Base-by-base conservation (phyloP, 2,329 filamentous ascomycete genomes). In the Claviceps lovelessii region DNA sequence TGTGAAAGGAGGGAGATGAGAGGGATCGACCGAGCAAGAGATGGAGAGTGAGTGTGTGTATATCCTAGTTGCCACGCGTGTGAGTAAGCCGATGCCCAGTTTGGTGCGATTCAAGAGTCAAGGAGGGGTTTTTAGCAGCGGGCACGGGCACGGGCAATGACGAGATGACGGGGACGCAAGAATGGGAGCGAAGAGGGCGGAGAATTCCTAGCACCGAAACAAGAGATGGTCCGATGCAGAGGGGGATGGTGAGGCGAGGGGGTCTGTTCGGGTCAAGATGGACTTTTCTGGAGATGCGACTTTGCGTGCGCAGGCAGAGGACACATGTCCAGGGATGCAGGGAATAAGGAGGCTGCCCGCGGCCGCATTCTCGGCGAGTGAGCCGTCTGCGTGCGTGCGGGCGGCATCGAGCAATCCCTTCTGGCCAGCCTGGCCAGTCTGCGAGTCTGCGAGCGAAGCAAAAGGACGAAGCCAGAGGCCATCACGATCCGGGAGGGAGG, bases 1-100 rank as follows among this genome's bases (percentile, higher is more conserved):
- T 17, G 59, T n/a, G 17, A 19, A 2, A 41, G 39, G 33, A 41
- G n/a, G n/a, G 53, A 57, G 31, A 35, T 49, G 39, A n/a, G 15
- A 5, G 41, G 48, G 52, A 35, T 49, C 53, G 44, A 55, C 31
- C 52, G 53, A 55, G 55, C 52, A 41, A 41, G 54, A 58, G 60
- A 29, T 46, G 23, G 6, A n/a, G n/a, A n/a, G n/a, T n/a, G n/a
- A n/a, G 44, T 28, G 44, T 29, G 59, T 56, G 59, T 57, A 57
- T 60, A 62, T 65, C 63, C 63, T 65, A 60, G 58, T 63, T 59
- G 62, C 58, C 58, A 63, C 61, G 62, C 59, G 62, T 65, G 60
- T 65, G 60, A 65, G 64, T 61, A 61, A 59, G 58, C 58, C 5
- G 49, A 41, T 42, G 39, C 15, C n/a, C 15, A 5, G 39, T 15